Base-by-base conservation (phyloP, 306 rosid species). In the Urtica urens region DNA sequence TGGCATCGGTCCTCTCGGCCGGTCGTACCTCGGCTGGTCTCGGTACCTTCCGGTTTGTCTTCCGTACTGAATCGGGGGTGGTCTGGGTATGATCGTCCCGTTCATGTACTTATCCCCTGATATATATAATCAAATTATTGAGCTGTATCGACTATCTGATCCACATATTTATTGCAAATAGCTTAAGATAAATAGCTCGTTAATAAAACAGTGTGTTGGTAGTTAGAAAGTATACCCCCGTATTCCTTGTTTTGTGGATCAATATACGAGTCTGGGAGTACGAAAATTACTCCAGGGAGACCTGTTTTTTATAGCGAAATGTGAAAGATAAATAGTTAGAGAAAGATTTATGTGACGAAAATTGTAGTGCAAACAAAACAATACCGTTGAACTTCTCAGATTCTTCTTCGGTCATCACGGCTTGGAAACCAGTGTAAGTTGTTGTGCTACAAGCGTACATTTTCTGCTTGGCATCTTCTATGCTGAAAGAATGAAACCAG, bases 361-460 rank as follows among this genome's bases (percentile, higher is more conserved):
- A 29, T 16, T 49, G 5, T 16, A 10, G 20, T 16, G 25, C 46
- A 30, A 2, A 11, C 64, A 46, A 35, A 4, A 58, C 2, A 38
- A 41, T 66, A 82, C 99, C 75, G 10, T 82, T 53, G 52, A 90
- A 90, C 66, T 81, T 85, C 4, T 79, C 58, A 10, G 99, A 84
- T 71, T 90, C 97, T 67, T 75, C 78, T 74, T 85, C 94, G 0
- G 95, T 72, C 92, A 85, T 67, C 40, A 71, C 51, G 58, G 62
- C 94, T 55, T 90, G 95, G 77, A 90, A 90, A 31, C 99, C 95
- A 1, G 61, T 60, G 55, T 90, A 85, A 5, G 75, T 75, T 19
- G 92, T 90, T 6, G 99, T 90, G 60, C 95, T 90, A 56, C 99
- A 90, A 8, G 99, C 94, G 69, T 90, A 90, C 0, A 90, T 85